Conservation (phyloP, 1,139 yeast species). For the Protomyces gravidus region DNA sequence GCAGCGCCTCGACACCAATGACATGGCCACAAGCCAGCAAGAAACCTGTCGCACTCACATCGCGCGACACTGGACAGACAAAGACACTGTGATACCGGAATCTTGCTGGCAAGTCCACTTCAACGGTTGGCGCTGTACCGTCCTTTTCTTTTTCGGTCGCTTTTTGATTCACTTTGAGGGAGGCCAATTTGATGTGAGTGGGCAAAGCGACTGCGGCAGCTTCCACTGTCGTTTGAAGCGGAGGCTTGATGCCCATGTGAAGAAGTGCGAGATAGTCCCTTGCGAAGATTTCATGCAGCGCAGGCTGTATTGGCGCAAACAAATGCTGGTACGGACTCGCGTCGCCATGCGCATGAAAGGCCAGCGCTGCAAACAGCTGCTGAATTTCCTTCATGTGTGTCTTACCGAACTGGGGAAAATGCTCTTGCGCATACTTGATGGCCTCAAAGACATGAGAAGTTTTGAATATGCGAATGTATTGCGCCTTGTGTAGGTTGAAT, state of each 20-base stretch:
- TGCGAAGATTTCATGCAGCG: constrained; percentile 44
- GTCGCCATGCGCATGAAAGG: constrained; percentile 43
- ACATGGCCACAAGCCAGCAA: constrained; percentile 54
- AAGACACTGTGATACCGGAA: constrained; percentile 73
- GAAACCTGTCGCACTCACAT: constrained; percentile 59
- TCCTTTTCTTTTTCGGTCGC: neutral
- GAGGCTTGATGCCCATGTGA: constrained; percentile 65
- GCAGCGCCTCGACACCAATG: constrained; percentile 26
- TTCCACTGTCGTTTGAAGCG: constrained; percentile 60
- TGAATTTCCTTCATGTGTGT: constrained; percentile 48
- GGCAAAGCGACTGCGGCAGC: constrained; percentile 74
- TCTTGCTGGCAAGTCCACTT: constrained; percentile 51
- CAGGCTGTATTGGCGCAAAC: constrained; percentile 29
- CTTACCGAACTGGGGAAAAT: constrained; percentile 50
- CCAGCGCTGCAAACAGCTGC: constrained; percentile 51
- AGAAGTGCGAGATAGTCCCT: constrained; percentile 63
- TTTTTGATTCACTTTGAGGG: constrained; percentile 36
- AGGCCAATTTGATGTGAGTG: constrained; percentile 61
- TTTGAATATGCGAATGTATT: constrained; percentile 46
- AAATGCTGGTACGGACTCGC: constrained; percentile 46
- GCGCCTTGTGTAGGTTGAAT: constrained; percentile 61
- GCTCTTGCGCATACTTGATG: constrained; percentile 52
- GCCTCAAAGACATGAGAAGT: constrained; percentile 42
- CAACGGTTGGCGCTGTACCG: constrained; percentile 41
- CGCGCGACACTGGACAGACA: constrained; percentile 86